Percentiles rank a stretch among this genome's conserved stretches.
Evolutionary conservation across 768 basidiomycete genomes (phyloP).

Genomic region (Psilocybe azurescens): DNA sequence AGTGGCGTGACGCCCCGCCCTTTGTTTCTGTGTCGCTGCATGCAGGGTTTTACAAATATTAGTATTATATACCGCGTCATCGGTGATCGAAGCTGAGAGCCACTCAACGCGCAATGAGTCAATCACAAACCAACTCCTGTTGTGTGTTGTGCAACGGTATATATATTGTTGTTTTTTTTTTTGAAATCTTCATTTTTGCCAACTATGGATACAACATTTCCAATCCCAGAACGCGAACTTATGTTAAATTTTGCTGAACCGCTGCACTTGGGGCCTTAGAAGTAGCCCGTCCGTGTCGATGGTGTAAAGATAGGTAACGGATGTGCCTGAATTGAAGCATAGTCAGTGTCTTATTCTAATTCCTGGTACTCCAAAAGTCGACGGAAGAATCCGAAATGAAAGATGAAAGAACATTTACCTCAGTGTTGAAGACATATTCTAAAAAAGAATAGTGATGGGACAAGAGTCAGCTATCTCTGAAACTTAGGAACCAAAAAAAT

Average conservation of each 20-base stretch:
- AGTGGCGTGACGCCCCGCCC: too few species aligned
- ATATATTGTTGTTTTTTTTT: background rate
- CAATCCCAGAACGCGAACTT: too few species aligned
- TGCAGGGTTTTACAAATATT: too few species aligned
- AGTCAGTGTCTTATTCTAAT: background rate
- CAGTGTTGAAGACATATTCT: slow-evolving; percentile 94
- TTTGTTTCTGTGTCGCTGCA: too few species aligned
- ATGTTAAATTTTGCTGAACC: slow-evolving; percentile 3
- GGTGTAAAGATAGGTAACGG: slow-evolving; percentile 45
- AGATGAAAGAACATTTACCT: slow-evolving; percentile 36
- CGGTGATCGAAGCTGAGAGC: too few species aligned
- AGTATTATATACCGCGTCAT: too few species aligned
- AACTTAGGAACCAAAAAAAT: background rate
- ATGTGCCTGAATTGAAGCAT: slow-evolving; percentile 36
- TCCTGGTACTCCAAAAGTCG: background rate
- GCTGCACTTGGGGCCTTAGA: background rate
- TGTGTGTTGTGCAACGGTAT: too few species aligned
- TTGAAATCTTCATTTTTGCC: background rate
- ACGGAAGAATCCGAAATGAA: background rate
- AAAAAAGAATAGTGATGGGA: background rate
- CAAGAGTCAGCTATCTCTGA: background rate
- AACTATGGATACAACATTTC: slow-evolving; percentile 2
- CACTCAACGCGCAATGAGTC: too few species aligned
- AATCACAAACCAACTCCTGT: too few species aligned
- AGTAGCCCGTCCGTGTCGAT: slow-evolving; percentile 7